Conservation (phyloP, 768 basidiomycete species). For the Boletus pseudo-olivaceus region DNA sequence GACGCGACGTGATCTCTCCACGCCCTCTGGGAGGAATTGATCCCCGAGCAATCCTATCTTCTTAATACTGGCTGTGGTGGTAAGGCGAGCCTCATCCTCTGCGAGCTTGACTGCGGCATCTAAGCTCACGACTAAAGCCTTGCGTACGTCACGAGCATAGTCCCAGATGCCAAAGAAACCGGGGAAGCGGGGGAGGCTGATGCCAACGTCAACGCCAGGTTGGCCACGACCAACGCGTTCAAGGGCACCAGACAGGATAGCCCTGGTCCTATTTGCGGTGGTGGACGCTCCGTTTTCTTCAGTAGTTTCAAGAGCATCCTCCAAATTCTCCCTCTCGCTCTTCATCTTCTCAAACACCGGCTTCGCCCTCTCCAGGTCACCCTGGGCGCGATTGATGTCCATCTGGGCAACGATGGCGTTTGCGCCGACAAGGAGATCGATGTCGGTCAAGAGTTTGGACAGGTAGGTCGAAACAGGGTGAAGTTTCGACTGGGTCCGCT, state of each 20-base stretch:
- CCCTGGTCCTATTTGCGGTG: constrained; percentile 52
- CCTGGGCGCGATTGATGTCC: constrained; percentile 69
- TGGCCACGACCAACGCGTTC: constrained; percentile 75
- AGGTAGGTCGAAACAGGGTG: constrained; percentile 92
- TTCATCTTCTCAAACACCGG: constrained; percentile 91
- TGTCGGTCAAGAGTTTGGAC: constrained; percentile 81
- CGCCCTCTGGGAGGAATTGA: constrained; percentile 71
- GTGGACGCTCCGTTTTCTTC: constrained; percentile 72
- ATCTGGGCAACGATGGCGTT: constrained; percentile 84
- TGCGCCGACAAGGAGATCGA: constrained; percentile 80
- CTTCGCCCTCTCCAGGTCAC: constrained; percentile 61
- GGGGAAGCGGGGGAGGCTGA: constrained; percentile 75
- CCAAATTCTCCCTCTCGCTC: constrained; percentile 64
- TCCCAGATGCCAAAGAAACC: constrained; percentile 82
- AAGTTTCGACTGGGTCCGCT: constrained; percentile 95
- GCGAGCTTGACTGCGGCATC: constrained; percentile 76
- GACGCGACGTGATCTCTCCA: constrained; percentile 75
- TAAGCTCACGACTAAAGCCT: constrained; percentile 70
- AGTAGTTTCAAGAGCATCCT: constrained; percentile 70
- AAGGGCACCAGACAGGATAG: constrained; percentile 62
- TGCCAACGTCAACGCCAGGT: constrained; percentile 50
- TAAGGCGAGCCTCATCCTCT: constrained; percentile 76
- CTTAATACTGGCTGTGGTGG: constrained; percentile 63
- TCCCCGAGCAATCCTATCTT: constrained; percentile 70
- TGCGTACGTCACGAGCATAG: constrained; percentile 78